Evolutionary conservation across 2,329 filamentous ascomycete species (phyloP), one percentile per base, ranked within the genome.

Genomic region (Aspergillus versicolor): DNA sequence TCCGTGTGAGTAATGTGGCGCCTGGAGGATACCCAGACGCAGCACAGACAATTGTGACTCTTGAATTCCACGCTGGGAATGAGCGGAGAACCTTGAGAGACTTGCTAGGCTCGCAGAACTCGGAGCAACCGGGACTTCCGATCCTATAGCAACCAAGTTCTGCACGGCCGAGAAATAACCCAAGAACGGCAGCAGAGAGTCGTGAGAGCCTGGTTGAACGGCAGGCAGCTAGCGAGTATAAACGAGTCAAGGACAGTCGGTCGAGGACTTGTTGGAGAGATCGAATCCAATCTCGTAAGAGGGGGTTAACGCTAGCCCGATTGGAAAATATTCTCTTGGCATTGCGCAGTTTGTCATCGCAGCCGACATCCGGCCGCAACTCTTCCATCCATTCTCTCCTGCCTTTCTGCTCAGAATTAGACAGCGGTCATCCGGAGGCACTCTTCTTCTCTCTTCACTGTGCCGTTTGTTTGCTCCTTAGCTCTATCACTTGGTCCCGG

Each of bases 101-200:
- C 61, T 65, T 65, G 44, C 42, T 52, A 63, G 65, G 63, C 60
- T 65, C 60, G 64, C 59, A 67, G 67, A 68, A 68, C 65, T 67
- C 66, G 66, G 67, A 66, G 66, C 64, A 61, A 63, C 59, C 56
- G 61, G 56, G 60, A 58, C 58, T 54, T 56, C 50, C 53, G 58
- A 61, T 58, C 58, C 60, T 65, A 59, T 49, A 61, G 61, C 65
- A 62, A 66, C 64, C 63, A 59, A 65, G 65, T 63, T 61, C 62
- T 61, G 62, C 60, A 65, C 56, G 58, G 57, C 59, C 58, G 57
- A 49, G 24, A 44, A 58, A 50, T 54, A 57, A n/a, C 30, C 41
- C 46, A 47, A 21, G 43, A 37, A 48, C 32, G 52, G 44, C 27
- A 52, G 49, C 48, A 32, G 21, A 40, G 13, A 44, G 47, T 46